These are phyloP conservation scores for Paramecium pentaurelia DNA, from an alignment of 73 alveolate genomes.

Conservation along the genomic window DNA sequence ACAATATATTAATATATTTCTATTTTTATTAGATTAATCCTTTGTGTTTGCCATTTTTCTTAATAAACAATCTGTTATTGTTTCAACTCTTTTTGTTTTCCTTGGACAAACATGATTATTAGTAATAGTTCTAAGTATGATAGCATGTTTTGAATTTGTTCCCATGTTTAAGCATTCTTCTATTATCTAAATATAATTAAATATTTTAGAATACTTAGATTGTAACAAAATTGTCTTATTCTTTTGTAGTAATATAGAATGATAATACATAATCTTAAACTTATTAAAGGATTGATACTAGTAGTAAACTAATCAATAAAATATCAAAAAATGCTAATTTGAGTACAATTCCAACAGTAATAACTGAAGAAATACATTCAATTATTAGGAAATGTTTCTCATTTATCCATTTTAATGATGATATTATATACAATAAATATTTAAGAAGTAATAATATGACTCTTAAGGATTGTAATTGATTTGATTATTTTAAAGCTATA, in stretches of 20 bases:
- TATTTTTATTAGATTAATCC: neutral
- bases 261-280: neutral
- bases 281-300: neutral
- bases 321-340: neutral
- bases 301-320: neutral
- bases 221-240: neutral
- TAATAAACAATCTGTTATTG: neutral
- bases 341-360: neutral
- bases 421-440: neutral
- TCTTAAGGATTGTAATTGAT: neutral
- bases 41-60: neutral
- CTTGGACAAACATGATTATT: neutral
- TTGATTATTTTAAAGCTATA: neutral
- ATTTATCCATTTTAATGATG: neutral
- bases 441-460: neutral
- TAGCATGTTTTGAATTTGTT: neutral
- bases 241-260: neutral
- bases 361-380: neutral
- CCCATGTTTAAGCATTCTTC: neutral
- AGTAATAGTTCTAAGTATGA: neutral
- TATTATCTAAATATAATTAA: neutral
- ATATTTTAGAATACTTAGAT: neutral
- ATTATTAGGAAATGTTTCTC: neutral
- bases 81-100: neutral
- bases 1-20: neutral